phyloP scores from a whole-genome alignment of 2,329 filamentous ascomycete species.

The Tolypocladium capitatum region DNA sequence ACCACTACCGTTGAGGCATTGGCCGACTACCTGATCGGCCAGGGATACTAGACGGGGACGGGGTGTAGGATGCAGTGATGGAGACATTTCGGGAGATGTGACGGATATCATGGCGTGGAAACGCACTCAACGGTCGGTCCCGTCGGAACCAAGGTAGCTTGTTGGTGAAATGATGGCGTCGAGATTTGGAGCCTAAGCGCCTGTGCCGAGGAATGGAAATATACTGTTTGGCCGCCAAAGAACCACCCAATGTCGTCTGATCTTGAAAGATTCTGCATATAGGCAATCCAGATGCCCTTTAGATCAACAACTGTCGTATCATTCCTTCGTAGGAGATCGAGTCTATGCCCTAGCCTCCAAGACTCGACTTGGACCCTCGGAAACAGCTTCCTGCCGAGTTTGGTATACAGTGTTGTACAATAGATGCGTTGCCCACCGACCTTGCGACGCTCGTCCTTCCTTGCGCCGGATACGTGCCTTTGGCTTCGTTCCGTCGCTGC shows the following conservation, averaged over 20 bases:
- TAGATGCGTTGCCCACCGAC: neutral
- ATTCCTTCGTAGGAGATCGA: neutral
- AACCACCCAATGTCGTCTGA: constrained; percentile 3
- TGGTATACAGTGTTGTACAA: neutral
- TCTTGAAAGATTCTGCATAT: constrained; percentile 16
- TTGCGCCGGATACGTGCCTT: neutral
- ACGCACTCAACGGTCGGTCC: neutral
- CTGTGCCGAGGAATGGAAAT: constrained; percentile 1
- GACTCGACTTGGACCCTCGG: neutral
- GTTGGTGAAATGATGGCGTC: neutral
- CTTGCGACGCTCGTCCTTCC: neutral
- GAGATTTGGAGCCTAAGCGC: constrained; percentile 3
- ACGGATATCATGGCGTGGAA: neutral
- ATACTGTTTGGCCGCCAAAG: neutral
- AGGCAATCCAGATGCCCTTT: constrained; percentile 12
- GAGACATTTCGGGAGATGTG: neutral
- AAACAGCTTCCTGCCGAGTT: neutral
- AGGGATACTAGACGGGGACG: constrained; percentile 50
- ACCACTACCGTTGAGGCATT: constrained; percentile 70
- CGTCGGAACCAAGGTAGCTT: neutral
- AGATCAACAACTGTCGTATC: neutral
- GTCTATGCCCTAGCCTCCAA: neutral
- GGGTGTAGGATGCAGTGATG: constrained; percentile 2
- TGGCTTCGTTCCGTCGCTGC: neutral
- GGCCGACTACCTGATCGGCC: constrained; percentile 72